Evolutionary conservation across 2,329 filamentous ascomycete genomes (phyloP), one percentile per base, ranked within the genome.

Genomic region (Penicillium psychrosexuale): DNA sequence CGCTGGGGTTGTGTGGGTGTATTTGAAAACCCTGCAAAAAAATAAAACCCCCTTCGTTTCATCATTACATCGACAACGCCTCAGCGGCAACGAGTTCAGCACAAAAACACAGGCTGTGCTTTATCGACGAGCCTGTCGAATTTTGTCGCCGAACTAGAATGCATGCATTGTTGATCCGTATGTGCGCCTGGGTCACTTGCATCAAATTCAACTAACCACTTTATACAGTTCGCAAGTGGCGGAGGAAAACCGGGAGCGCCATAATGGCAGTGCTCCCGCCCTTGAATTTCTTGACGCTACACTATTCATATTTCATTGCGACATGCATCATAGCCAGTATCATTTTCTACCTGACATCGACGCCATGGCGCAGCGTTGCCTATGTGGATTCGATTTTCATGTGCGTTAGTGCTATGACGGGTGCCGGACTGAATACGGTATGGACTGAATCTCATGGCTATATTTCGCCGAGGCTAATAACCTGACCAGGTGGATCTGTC

Each of bases 301-400:
- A 89, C 66, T 88, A 88, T 71, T 68, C 78, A 47, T 89, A 89
- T 71, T 89, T 89, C 67, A 76, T 87, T 57, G 56, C 73, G 11
- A 80, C 80, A 7, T 79, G 77, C 48, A 66, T 88, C 6, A 30
- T 86, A 19, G 77, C 76, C 48, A 84, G 84, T 13, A 60, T 82
- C 54, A 78, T 89, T 48, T 85, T 89, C 64, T 89, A 71, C 58
- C 57, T 76, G 8, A 76, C 80, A 0, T 83, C 82, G 0, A 77
- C 76, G 1, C 81, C 83, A 0, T 66, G 71, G 17, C 69, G 73
- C 49, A 81, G 76, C 58, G 76, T 89, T 47, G 71, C 73, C 43
- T 90, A 85, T 69, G 79, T 79, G 36, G 86, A 90, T 66, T 79
- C 82, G n/a, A 69, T 90, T 15, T 90, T 89, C 67, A 71, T 89